Conservation (phyloP, 2,329 filamentous ascomycete genomes). For the Neophaeococcomyces aloes region DNA sequence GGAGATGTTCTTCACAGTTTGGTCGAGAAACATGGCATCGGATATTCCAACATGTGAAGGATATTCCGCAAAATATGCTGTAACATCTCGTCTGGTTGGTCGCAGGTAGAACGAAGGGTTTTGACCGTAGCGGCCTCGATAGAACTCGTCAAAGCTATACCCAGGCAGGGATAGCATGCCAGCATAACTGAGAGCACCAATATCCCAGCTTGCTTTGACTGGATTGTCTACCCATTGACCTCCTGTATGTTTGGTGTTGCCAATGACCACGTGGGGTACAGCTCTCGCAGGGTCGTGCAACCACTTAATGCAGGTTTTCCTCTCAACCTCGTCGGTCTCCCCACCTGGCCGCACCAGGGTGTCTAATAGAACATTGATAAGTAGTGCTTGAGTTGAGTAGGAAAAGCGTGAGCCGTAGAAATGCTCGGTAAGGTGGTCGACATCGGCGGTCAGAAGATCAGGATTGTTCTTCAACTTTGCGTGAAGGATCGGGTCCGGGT, state of each 20-base stretch:
- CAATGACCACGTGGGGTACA: constrained; percentile 45
- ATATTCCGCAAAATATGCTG: constrained; percentile 46
- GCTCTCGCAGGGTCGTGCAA: constrained; percentile 39
- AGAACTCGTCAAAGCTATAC: constrained; percentile 47
- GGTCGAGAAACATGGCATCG: constrained; percentile 35
- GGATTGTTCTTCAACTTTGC: constrained; percentile 39
- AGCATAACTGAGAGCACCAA: constrained; percentile 51
- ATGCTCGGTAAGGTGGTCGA: constrained; percentile 44
- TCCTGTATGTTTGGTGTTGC: constrained; percentile 40
- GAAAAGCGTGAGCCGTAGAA: constrained; percentile 47
- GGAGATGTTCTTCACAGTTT: constrained; percentile 34
- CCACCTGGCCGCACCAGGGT: constrained; percentile 49
- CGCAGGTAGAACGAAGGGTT: constrained; percentile 43
- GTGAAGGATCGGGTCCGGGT: constrained; percentile 48
- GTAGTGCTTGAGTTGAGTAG: constrained; percentile 52
- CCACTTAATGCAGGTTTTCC: constrained; percentile 46
- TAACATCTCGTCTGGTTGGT: constrained; percentile 45
- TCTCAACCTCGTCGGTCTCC: constrained; percentile 44
- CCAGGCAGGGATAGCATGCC: constrained; percentile 52
- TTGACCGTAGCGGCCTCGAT: constrained; percentile 32
- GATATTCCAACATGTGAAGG: constrained; percentile 43
- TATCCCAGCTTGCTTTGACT: constrained; percentile 43
- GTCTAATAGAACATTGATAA: constrained; percentile 50
- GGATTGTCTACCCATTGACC: constrained; percentile 52
- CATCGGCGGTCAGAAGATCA: constrained; percentile 40